A percentile compares a stretch with the other conserved stretches of the same genome.
phyloP scores from a whole-genome alignment of 2,329 filamentous ascomycete genomes.

The Cordyceps fumosorosea region DNA sequence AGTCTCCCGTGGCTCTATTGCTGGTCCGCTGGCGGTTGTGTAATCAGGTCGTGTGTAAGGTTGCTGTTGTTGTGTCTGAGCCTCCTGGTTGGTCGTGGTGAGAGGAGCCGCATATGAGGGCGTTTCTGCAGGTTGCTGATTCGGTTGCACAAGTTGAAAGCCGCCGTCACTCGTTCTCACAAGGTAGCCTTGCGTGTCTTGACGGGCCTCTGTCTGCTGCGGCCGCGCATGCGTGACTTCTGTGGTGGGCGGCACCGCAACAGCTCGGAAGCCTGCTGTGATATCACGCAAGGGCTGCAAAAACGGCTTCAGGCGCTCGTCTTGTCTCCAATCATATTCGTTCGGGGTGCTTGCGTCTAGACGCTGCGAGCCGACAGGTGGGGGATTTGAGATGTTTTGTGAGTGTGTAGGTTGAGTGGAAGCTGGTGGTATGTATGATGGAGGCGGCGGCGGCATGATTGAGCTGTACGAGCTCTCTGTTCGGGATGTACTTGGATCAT shows the following conservation, averaged over 20 bases:
- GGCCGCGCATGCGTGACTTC: background rate
- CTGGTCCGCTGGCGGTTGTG: background rate
- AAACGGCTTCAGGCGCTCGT: background rate
- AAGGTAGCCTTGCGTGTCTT: too few species aligned
- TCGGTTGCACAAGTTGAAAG: background rate
- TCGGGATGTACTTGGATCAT: background rate
- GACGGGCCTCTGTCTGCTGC: background rate
- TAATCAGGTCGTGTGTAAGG: background rate
- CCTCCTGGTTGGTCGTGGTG: background rate
- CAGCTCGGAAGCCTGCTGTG: background rate
- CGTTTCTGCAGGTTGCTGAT: background rate
- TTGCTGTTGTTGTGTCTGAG: too few species aligned
- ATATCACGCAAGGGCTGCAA: background rate
- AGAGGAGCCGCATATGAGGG: background rate
- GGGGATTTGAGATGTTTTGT: background rate
- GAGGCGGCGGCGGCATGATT: slow-evolving; percentile 4
- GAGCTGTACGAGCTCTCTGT: slow-evolving; percentile 3
- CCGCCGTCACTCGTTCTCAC: too few species aligned
- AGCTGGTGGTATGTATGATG: background rate
- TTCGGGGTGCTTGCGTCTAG: background rate
- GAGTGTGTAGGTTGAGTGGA: background rate
- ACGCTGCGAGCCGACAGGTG: background rate
- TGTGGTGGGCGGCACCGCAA: background rate
- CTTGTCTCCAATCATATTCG: background rate
- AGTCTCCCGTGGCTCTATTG: background rate